Base-by-base conservation (phyloP, 129 eudicot species). In the Heracleum sosnowskyi region DNA sequence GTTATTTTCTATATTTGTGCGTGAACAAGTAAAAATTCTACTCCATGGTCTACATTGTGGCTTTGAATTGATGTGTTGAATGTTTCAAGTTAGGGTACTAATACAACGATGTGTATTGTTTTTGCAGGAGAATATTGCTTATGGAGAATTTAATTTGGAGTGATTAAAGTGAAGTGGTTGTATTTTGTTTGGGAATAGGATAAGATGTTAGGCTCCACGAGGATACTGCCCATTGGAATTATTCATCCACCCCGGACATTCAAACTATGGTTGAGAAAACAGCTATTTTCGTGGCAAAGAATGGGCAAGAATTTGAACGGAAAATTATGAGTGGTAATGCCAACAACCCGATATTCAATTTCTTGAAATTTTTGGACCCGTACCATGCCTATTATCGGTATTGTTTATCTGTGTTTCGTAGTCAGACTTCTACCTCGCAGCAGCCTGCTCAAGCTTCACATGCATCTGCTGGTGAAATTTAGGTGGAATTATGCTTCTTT, bases 181-280 rank as follows among this genome's bases (percentile, higher is more conserved):
- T 6, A 9, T 64, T 66, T 17, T 9, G 10, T 63, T 39, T 44
- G 36, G 40, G 22, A 35, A 41, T 39, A 55, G 77, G 60, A 49
- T 79, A 68, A 89, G 89, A 74, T 74, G 97, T 78, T 89, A 79
- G 97, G 97, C 73, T 75, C 90, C 2, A 46, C 77, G 81, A 93
- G 90, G 0, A 93, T 93, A 82, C 80, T 93, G 80, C 97, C 98
- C 0, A 93, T 93, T 24, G 98, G 98, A 69, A 91, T 93, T 42
- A 93, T 93, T 40, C 91, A 91, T 79, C 98, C 98, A 20, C 98
- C 98, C 96, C 93, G 0, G 98, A 93, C 40, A 93, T 93, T 68
- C 82, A 96, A 74, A 91, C 81, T 57, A 93, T 91, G 22, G 97
- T 93, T 4, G 97, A 93, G 81, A 93, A 89, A 81, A 91, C 98